phyloP scores from a whole-genome alignment of 148 eudicot genomes.

The Camellia japonica region DNA sequence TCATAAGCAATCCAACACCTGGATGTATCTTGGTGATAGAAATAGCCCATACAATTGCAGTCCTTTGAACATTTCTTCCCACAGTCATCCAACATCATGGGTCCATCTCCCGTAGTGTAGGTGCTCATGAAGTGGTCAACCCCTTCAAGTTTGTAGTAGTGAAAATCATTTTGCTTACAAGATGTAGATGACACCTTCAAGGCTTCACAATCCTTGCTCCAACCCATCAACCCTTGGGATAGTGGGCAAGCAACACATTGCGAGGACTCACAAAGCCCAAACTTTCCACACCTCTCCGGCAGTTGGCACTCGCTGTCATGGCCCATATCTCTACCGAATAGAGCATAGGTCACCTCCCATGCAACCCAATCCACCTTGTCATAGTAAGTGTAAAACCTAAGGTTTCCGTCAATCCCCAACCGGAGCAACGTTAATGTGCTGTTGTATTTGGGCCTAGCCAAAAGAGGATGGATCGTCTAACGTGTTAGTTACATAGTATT shows the following conservation, averaged over 20 bases:
- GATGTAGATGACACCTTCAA: slow-evolving; percentile 27
- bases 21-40: slow-evolving; percentile 40
- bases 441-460: slow-evolving; percentile 33
- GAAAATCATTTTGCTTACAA: slow-evolving; percentile 30
- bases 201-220: slow-evolving; percentile 50
- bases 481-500: neutral
- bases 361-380: slow-evolving; percentile 24
- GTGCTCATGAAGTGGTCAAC: slow-evolving; percentile 48
- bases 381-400: slow-evolving; percentile 37
- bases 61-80: slow-evolving; percentile 45
- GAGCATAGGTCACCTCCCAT: slow-evolving; percentile 49
- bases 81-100: slow-evolving; percentile 30
- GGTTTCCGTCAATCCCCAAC: slow-evolving; percentile 46
- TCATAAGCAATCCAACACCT: slow-evolving; percentile 61
- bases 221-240: slow-evolving; percentile 48
- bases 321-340: slow-evolving; percentile 26
- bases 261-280: slow-evolving; percentile 57
- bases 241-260: slow-evolving; percentile 69
- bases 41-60: slow-evolving; percentile 64
- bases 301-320: slow-evolving; percentile 41
- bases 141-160: slow-evolving; percentile 54
- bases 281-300: slow-evolving; percentile 46
- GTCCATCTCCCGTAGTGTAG: slow-evolving; percentile 45
- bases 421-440: slow-evolving; percentile 44
- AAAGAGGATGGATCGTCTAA: neutral